A percentile compares a stretch with the other conserved stretches of the same genome.
Evolutionary conservation across 129 eudicot genomes (phyloP).

Genomic region (Erigeron canadensis): DNA sequence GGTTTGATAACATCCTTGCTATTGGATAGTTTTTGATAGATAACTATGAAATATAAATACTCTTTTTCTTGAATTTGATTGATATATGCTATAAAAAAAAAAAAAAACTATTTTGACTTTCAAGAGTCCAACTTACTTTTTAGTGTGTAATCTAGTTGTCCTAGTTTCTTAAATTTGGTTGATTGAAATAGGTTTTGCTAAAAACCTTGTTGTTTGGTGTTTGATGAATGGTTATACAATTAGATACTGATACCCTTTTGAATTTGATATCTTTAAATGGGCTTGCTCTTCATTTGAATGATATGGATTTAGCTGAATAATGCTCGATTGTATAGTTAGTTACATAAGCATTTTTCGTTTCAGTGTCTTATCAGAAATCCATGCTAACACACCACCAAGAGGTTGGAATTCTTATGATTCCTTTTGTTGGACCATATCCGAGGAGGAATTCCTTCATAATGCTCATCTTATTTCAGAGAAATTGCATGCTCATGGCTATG

Average conservation of each 20-base stretch:
- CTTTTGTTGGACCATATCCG: slow-evolving; percentile 88
- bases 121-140: background rate
- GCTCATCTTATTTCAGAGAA: slow-evolving; percentile 64
- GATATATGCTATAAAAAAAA: too few relatives aligned
- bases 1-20: background rate
- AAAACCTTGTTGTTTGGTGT: background rate
- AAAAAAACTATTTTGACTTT: slow-evolving; percentile 5
- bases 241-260: background rate
- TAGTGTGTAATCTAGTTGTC: background rate
- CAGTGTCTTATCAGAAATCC: slow-evolving; percentile 46
- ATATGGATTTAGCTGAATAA: background rate
- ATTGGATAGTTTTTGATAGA: background rate
- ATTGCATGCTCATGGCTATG: slow-evolving; percentile 69
- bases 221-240: background rate
- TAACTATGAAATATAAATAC: background rate
- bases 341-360: slow-evolving; percentile 4
- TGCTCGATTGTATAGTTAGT: background rate
- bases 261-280: background rate
- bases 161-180: background rate
- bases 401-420: slow-evolving; percentile 99
- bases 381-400: slow-evolving; percentile 81
- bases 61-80: too few relatives aligned
- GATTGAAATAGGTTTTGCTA: background rate
- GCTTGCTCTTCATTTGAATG: slow-evolving; percentile 5
- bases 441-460: slow-evolving; percentile 77